These are phyloP conservation scores for Sherardia arvensis DNA, from an alignment of 257 asterid genomes.

Conservation along the genomic window DNA sequence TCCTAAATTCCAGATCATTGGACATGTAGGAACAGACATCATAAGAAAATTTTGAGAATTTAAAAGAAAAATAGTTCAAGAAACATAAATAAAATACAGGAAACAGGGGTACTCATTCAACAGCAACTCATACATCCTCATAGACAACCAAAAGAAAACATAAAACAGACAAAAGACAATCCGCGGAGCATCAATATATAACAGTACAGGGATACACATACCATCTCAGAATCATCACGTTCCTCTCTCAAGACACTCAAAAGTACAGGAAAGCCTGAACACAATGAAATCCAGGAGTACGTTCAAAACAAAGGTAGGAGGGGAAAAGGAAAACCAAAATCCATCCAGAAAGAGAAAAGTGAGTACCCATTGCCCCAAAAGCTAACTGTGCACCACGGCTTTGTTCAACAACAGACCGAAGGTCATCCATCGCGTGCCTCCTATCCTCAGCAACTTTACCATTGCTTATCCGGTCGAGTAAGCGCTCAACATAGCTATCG, in stretches of 20 bases:
- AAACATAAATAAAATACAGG: not conserved
- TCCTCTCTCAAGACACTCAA: slow-evolving; percentile 83
- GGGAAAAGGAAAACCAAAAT: not conserved
- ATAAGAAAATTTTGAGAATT: not conserved
- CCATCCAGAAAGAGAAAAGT: slow-evolving; percentile 14
- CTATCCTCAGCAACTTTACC: slow-evolving; percentile 86
- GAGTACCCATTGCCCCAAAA: slow-evolving; percentile 95
- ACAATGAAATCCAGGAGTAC: slow-evolving; percentile 16
- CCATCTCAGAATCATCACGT: slow-evolving; percentile 95
- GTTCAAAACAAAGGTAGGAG: slow-evolving; percentile 4
- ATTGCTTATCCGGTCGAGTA: slow-evolving; percentile 91
- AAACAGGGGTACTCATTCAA: slow-evolving; percentile 36
- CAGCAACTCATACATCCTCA: slow-evolving; percentile 92
- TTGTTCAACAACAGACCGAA: slow-evolving; percentile 82
- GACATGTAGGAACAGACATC: not conserved
- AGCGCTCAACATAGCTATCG: slow-evolving; percentile 79
- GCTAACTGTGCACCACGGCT: slow-evolving; percentile 82
- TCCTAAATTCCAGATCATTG: not conserved
- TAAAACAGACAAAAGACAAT: slow-evolving; percentile 3
- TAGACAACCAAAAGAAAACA: slow-evolving; percentile 45
- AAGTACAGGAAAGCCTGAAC: slow-evolving; percentile 79
- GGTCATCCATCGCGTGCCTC: slow-evolving; percentile 80
- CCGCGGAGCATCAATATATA: not conserved
- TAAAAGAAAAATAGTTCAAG: slow-evolving; percentile 1
- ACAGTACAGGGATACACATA: slow-evolving; percentile 24